Conservation (phyloP, 1,139 yeast species). For the Geotrichum klebahnii region DNA sequence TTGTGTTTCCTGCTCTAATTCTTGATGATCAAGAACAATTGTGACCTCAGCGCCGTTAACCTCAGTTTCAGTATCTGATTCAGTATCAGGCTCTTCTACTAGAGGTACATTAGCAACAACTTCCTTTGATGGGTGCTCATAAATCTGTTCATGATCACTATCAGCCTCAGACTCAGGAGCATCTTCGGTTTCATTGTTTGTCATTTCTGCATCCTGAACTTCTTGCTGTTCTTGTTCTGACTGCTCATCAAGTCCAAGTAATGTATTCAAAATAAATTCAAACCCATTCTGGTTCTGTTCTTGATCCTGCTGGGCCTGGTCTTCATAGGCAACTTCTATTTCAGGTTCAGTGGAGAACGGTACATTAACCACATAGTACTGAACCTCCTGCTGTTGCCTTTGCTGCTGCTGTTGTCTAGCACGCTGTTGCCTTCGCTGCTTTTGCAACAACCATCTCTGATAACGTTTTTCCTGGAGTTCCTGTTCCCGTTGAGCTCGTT, state of each 20-base stretch:
- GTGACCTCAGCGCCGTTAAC: background rate
- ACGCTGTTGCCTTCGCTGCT: background rate
- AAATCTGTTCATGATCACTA: background rate
- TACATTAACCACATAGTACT: no score
- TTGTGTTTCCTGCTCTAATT: background rate
- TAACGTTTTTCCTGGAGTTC: background rate
- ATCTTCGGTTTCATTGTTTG: background rate
- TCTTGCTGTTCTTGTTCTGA: background rate
- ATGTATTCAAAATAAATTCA: background rate
- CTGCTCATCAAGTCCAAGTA: background rate
- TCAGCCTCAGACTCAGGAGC: constrained; percentile 5
- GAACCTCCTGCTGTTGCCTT: constrained; percentile 5
- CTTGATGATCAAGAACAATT: background rate
- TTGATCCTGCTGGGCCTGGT: no score
- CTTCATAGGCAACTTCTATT: no score
- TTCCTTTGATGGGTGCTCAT: background rate
- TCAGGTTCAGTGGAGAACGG: no score
- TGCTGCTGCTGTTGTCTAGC: constrained; percentile 7
- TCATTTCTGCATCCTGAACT: background rate
- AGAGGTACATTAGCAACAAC: background rate
- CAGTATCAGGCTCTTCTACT: background rate
- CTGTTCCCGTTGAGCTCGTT: no score
- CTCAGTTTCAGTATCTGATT: background rate
- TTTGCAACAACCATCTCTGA: background rate
- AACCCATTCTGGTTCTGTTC: no score